These are phyloP conservation scores for Mucor velutinosus DNA, from an alignment of 371 early-diverging fungal genomes.

Conservation along the genomic window DNA sequence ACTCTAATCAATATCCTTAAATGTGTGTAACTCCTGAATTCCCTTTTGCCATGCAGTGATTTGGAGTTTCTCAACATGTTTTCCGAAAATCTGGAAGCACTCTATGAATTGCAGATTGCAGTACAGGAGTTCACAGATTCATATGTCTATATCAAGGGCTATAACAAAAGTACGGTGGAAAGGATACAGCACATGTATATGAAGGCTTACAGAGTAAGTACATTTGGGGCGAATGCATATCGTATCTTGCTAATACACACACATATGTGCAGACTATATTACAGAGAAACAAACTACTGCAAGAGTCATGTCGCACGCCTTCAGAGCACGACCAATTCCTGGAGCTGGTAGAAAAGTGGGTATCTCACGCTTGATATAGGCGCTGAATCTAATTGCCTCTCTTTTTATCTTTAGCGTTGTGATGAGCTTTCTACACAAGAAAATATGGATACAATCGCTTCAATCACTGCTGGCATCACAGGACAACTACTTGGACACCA, in stretches of 20 bases:
- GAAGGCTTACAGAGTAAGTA: slow-evolving; percentile 47
- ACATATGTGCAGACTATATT: slow-evolving; percentile 35
- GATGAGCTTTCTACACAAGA: slow-evolving; percentile 61
- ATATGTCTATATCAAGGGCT: slow-evolving; percentile 67
- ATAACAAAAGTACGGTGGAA: slow-evolving; percentile 54
- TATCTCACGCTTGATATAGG: not conserved
- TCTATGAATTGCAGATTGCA: slow-evolving; percentile 50
- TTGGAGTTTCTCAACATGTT: slow-evolving; percentile 60
- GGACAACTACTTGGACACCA: slow-evolving; percentile 39
- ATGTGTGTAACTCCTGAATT: slow-evolving; percentile 3
- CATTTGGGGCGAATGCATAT: not conserved
- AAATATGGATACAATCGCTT: slow-evolving; percentile 62
- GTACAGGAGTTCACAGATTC: slow-evolving; percentile 62
- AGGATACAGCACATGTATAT: slow-evolving; percentile 63
- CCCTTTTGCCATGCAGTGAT: slow-evolving; percentile 42
- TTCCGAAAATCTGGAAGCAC: slow-evolving; percentile 52
- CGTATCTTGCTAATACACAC: not conserved
- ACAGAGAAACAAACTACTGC: slow-evolving; percentile 41
- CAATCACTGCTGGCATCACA: slow-evolving; percentile 46
- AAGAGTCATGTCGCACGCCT: slow-evolving; percentile 48
- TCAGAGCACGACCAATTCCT: slow-evolving; percentile 58
- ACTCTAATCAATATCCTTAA: not conserved
- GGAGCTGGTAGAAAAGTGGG: slow-evolving; percentile 65
- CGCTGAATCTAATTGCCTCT: not conserved
- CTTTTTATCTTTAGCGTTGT: slow-evolving; percentile 46